phyloP scores from a whole-genome alignment of 192 early-diverging fungal species.

The Backusella liffmaniae region DNA sequence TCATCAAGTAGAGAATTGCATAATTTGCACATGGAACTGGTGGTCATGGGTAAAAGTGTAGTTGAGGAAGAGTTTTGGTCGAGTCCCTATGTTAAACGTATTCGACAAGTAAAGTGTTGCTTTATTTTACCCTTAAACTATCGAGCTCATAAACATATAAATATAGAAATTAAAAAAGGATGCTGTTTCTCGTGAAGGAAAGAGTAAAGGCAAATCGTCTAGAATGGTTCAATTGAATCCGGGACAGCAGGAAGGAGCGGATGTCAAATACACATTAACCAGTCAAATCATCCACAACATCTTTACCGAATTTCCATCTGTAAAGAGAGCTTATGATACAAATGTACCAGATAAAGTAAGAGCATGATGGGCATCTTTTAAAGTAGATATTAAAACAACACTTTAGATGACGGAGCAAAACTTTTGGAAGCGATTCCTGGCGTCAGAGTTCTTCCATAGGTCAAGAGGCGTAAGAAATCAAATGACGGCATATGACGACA shows the following conservation, averaged over 20 bases:
- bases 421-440: constrained; percentile 88
- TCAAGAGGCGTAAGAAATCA: constrained; percentile 52
- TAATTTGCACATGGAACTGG: constrained; percentile 75
- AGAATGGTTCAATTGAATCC: constrained; percentile 66
- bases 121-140: background rate
- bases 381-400: background rate
- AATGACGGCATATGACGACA: constrained; percentile 57
- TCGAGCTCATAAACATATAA: background rate
- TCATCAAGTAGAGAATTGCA: constrained; percentile 65
- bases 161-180: constrained; percentile 58
- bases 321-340: constrained; percentile 77
- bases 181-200: constrained; percentile 64
- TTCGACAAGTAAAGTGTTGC: constrained; percentile 28
- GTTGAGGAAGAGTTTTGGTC: constrained; percentile 96
- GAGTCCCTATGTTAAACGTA: constrained; percentile 57
- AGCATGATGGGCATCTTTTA: too few relatives aligned
- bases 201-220: constrained; percentile 81
- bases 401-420: constrained; percentile 60
- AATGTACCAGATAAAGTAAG: constrained; percentile 68
- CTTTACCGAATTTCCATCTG: constrained; percentile 86
- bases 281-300: constrained; percentile 87
- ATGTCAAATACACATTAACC: constrained; percentile 85
- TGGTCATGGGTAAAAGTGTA: constrained; percentile 63
- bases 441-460: constrained; percentile 85
- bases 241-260: constrained; percentile 67